Evolutionary conservation across 495 filamentous ascomycete species (phyloP), one percentile per base, ranked within the genome.

Genomic region (Paragyromitra xinjiangensis): DNA sequence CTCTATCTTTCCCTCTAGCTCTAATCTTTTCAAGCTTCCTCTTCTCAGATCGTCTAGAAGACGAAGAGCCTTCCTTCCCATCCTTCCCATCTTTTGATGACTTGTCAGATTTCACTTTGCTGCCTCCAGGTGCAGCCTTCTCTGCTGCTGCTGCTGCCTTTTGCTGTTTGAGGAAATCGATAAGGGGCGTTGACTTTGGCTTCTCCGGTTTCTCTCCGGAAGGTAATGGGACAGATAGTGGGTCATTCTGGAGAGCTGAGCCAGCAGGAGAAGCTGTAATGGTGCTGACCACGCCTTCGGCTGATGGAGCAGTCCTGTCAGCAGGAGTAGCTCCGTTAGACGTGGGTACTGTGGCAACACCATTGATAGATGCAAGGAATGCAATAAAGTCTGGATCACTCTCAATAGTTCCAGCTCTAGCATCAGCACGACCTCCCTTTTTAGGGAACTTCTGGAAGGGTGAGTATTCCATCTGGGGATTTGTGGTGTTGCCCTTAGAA

Each of bases 321-420:
- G 85, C 84, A 45, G 86, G 37, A 19, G 68, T 34, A 34, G 55
- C 9, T 45, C 77, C 61, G 22, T 70, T 81, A 53, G 78, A 70
- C 26, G 62, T 58, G 26, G 74, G 48, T 26, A 59, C 51, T 39
- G 68, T 55, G 48, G 56, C 69, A n/a, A 58, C 51, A 11, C 81
- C 81, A n/a, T 75, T 87, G 16, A 84, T 56, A 4, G 82, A 84
- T 39, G 92, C 88, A 6, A 99, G 88, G 81, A 98, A 99, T 24
- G 88, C 88, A 84, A 97, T 96, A 77, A 98, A 98, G 70, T 98
- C 95, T 0, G 91, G 89, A 82, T 99, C 95, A 80, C 95, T 93
- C 78, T 99, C 95, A 71, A 99, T 98, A 5, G 93, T 96, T 55
- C 96, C 95, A 82, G 97, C 93, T 3, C 95, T 90, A 71, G 88